These are phyloP conservation scores for Clitoria ternatea DNA, from an alignment of 306 rosid genomes.

Conservation along the genomic window DNA sequence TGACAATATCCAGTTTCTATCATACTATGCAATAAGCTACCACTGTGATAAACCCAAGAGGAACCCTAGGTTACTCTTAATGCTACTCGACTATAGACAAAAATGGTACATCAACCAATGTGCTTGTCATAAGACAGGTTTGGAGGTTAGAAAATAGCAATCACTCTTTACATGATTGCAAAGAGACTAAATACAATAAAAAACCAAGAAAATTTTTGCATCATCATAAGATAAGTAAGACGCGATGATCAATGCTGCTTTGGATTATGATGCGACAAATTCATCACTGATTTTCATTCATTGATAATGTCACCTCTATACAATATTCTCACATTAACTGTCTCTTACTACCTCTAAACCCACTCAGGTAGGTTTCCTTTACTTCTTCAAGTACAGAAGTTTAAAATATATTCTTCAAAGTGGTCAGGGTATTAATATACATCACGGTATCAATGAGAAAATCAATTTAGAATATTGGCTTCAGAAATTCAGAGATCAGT, in stretches of 20 bases:
- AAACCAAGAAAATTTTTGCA: background rate
- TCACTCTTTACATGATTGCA: too few relatives aligned
- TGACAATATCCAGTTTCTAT: background rate
- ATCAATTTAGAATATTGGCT: background rate
- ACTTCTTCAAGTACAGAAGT: slow-evolving; percentile 5
- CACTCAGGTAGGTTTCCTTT: background rate
- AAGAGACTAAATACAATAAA: background rate
- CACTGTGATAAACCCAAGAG: slow-evolving; percentile 8
- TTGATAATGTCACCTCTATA: background rate
- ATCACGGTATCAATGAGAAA: background rate
- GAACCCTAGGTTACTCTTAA: slow-evolving; percentile 9
- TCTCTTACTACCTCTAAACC: background rate
- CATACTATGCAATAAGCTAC: background rate
- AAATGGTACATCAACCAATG: slow-evolving; percentile 9
- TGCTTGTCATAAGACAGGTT: slow-evolving; percentile 14
- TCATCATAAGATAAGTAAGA: too few relatives aligned
- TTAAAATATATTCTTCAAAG: slow-evolving; percentile 16
- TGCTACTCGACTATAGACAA: background rate
- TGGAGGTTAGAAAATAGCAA: too few relatives aligned
- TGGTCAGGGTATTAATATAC: background rate
- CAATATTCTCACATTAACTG: background rate
- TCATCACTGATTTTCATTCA: background rate
- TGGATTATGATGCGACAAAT: background rate
- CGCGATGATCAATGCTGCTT: background rate
- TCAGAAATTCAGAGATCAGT: slow-evolving; percentile 17